Percentiles rank a stretch among this genome's conserved stretches.
phyloP scores from a whole-genome alignment of 441 rosid species.

The Manihot esculenta region DNA sequence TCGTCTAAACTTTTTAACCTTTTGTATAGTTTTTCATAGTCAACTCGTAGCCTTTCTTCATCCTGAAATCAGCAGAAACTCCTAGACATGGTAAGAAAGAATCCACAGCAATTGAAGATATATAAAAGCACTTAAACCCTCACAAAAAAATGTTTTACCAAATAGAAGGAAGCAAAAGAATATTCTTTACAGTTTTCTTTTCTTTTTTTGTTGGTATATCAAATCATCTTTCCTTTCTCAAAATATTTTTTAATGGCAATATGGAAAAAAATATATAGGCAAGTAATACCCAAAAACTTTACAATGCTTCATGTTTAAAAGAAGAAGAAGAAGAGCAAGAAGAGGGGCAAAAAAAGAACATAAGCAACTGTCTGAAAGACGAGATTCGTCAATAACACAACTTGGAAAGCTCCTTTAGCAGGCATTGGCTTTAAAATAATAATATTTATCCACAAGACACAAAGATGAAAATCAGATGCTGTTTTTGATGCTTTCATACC shows the following conservation, averaged over 20 bases:
- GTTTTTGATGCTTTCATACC: conserved; percentile 41
- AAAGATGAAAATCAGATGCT: background rate
- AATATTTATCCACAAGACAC: background rate
- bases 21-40: conserved; percentile 72
- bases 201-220: background rate
- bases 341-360: too few species aligned
- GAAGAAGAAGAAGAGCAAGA: too few species aligned
- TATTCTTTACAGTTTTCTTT: background rate
- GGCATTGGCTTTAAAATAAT: background rate
- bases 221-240: background rate
- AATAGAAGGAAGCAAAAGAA: background rate
- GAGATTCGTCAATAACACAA: background rate
- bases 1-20: conserved; percentile 55
- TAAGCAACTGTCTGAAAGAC: background rate
- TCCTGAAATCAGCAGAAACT: conserved; percentile 53
- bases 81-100: conserved; percentile 28
- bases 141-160: background rate
- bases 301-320: background rate
- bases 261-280: background rate
- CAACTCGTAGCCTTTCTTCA: conserved; percentile 75
- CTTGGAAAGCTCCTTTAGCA: background rate
- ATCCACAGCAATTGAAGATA: conserved; percentile 15
- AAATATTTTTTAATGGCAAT: background rate
- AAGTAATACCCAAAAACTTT: background rate
- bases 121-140: conserved; percentile 15